Evolutionary conservation across 78 protist genomes (phyloP).

Genomic region (Guillardia theta): DNA sequence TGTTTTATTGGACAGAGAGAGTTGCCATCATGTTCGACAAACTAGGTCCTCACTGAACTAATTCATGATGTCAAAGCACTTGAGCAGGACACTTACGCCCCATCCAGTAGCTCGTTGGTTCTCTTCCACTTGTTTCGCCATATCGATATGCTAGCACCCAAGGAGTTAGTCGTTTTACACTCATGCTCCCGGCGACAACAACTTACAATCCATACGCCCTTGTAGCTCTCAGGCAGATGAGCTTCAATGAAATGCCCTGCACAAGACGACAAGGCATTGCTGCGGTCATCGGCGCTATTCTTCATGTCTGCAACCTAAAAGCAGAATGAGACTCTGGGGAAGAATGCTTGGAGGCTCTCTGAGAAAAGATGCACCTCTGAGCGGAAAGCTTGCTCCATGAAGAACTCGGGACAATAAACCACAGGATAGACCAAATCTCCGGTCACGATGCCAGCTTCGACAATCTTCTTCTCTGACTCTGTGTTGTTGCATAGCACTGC

Average conservation of each 20-base stretch:
- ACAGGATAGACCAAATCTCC: neutral
- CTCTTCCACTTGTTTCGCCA: constrained; percentile 41
- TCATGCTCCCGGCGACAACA: neutral
- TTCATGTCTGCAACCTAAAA: constrained; percentile 40
- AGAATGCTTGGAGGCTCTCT: neutral
- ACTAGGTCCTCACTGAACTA: too few species aligned
- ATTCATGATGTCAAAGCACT: neutral
- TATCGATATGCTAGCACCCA: constrained; percentile 41
- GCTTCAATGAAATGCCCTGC: neutral
- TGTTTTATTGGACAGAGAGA: too few species aligned
- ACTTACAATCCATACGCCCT: neutral
- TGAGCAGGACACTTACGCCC: constrained; percentile 41
- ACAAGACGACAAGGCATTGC: neutral
- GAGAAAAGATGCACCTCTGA: neutral
- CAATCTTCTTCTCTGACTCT: neutral
- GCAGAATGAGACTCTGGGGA: neutral
- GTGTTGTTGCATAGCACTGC: neutral
- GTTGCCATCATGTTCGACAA: too few species aligned
- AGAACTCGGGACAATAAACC: constrained; percentile 54
- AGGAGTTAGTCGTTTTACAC: neutral
- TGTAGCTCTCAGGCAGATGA: neutral
- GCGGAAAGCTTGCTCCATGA: constrained; percentile 8
- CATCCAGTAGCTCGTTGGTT: constrained; percentile 50
- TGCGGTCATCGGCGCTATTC: constrained; percentile 39
- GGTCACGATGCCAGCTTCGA: neutral